Conservation (phyloP, 2,329 filamentous ascomycete genomes). For the Ophiocordyceps sinensis region DNA sequence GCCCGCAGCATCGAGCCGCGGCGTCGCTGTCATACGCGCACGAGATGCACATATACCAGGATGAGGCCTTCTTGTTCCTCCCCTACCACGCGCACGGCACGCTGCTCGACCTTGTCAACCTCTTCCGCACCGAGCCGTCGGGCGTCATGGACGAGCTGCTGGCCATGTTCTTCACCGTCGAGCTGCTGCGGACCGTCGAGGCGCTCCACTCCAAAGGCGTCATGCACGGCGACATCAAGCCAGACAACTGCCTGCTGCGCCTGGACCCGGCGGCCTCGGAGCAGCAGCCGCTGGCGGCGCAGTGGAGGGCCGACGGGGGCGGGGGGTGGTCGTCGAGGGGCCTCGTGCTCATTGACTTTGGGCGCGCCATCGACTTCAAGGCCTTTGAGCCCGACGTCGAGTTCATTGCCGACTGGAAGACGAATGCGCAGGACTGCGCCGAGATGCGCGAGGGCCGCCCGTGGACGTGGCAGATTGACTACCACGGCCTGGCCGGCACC, state of each 20-base stretch:
- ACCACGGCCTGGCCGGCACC: slow-evolving; percentile 80
- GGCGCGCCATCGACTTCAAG: slow-evolving; percentile 85
- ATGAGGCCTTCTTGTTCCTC: slow-evolving; percentile 81
- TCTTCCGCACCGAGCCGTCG: slow-evolving; percentile 56
- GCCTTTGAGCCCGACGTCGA: slow-evolving; percentile 58
- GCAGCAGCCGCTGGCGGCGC: slow-evolving; percentile 32
- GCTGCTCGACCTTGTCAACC: slow-evolving; percentile 85
- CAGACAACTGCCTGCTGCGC: slow-evolving; percentile 86
- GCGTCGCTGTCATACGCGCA: slow-evolving; percentile 72
- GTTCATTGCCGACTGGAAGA: slow-evolving; percentile 95
- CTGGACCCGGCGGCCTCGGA: slow-evolving; percentile 40
- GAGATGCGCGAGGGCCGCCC: slow-evolving; percentile 90
- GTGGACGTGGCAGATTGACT: slow-evolving; percentile 97
- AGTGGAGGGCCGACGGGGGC: slow-evolving; percentile 60
- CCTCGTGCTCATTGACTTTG: slow-evolving; percentile 83
- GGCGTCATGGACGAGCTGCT: slow-evolving; percentile 79
- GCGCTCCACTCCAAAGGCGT: slow-evolving; percentile 66
- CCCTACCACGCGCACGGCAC: slow-evolving; percentile 84
- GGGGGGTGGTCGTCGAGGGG: slow-evolving; percentile 72
- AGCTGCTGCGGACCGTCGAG: slow-evolving; percentile 82
- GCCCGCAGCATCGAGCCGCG: slow-evolving; percentile 52
- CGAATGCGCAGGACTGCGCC: slow-evolving; percentile 71
- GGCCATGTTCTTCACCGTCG: slow-evolving; percentile 90
- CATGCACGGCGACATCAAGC: slow-evolving; percentile 87
- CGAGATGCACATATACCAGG: slow-evolving; percentile 80